Conservation (phyloP, 106 monocot species). For the Allium sativum region DNA sequence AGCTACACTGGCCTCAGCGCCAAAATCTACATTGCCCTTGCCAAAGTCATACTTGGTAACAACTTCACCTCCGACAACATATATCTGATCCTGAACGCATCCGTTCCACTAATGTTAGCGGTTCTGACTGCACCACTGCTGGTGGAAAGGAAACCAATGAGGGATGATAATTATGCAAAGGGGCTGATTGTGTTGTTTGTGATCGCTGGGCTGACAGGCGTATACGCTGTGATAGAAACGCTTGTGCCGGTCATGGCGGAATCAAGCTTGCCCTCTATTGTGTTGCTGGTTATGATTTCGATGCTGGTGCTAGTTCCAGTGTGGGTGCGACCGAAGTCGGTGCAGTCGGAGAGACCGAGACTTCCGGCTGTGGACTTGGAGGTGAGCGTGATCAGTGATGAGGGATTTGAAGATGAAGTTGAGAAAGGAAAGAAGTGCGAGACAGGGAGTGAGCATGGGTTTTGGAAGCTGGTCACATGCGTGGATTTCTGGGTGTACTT, state of each 20-base stretch:
- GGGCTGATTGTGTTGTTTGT: constrained; percentile 2
- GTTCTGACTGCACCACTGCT: constrained; percentile 5
- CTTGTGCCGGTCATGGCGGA: not conserved
- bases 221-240: constrained; percentile 8
- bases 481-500: constrained; percentile 23
- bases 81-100: constrained; percentile 5
- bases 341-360: not conserved
- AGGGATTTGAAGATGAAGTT: not conserved
- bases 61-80: not conserved
- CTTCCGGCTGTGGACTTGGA: not conserved
- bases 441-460: not conserved
- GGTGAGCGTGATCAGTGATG: not conserved
- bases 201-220: constrained; percentile 3
- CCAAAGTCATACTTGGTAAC: not conserved
- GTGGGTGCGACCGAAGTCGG: not conserved
- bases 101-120: not conserved
- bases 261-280: not conserved
- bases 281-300: constrained; percentile 9
- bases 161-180: not conserved
- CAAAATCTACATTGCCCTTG: constrained; percentile 10
- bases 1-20: constrained; percentile 11
- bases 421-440: no score
- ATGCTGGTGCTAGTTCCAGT: not conserved
- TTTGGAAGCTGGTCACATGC: constrained; percentile 5
- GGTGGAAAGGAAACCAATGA: not conserved